These are phyloP conservation scores for Claviceps spartinae DNA, from an alignment of 2,329 filamentous ascomycete species.

Conservation along the genomic window DNA sequence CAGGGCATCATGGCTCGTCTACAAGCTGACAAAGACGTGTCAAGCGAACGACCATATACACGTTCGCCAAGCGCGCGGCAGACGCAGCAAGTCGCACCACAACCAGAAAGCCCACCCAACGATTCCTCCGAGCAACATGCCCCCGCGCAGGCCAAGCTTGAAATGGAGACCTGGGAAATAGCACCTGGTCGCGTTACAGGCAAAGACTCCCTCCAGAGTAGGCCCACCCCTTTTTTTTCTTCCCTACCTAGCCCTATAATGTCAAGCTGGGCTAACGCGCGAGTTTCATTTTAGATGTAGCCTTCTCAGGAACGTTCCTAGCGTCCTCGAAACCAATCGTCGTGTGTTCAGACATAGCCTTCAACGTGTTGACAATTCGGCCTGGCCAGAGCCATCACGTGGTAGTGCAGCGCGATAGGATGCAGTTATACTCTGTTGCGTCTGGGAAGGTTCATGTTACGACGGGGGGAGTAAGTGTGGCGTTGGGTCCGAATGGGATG, in stretches of 20 bases:
- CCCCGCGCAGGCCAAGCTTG: slow-evolving; percentile 1
- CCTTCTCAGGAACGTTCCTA: slow-evolving; percentile 29
- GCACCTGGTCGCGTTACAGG: slow-evolving; percentile 28
- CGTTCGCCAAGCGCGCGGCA: no score
- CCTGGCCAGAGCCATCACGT: slow-evolving; percentile 23
- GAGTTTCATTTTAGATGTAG: slow-evolving; percentile 20
- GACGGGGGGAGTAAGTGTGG: slow-evolving; percentile 22
- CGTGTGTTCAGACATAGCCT: slow-evolving; percentile 23
- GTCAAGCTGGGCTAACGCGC: neutral
- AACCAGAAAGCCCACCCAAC: no score
- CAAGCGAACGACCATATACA: no score
- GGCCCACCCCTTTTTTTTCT: slow-evolving; percentile 5
- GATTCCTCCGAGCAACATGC: neutral
- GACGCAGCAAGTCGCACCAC: no score
- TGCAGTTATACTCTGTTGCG: slow-evolving; percentile 27
- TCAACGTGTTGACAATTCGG: slow-evolving; percentile 28
- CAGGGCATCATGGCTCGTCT: neutral
- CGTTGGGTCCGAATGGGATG: slow-evolving; percentile 29
- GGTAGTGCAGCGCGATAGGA: slow-evolving; percentile 13
- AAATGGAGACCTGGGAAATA: slow-evolving; percentile 18
- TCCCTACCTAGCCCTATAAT: no score
- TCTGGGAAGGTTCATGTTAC: slow-evolving; percentile 28
- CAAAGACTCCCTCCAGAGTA: slow-evolving; percentile 20
- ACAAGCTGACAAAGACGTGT: no score
- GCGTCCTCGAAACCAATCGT: slow-evolving; percentile 21